Base-by-base conservation (phyloP, 441 rosid species). In the Hura crepitans region DNA sequence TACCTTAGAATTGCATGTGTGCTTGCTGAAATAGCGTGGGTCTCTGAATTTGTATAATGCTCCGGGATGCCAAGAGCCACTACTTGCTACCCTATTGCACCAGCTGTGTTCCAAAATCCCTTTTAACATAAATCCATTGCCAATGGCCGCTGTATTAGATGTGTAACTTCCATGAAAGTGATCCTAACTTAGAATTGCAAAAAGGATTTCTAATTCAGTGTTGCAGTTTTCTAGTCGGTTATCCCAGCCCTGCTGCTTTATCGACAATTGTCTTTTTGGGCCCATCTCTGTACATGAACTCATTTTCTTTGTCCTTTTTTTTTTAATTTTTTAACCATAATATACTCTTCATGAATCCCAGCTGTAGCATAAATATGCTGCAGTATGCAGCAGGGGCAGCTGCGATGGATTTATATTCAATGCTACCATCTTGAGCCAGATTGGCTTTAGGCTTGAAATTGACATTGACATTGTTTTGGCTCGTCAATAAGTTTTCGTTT, bases 101-200 rank as follows among this genome's bases (percentile, higher is more conserved):
- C 39, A 35, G 6, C 6, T 35, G 39, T 35, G 39, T 35, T 3
- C 4, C 39, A n/a, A n/a, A n/a, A n/a, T n/a, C n/a, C n/a, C n/a
- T n/a, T n/a, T n/a, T n/a, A n/a, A n/a, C 39, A 35, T 35, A 35
- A 35, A 35, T 35, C 87, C 85, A 6, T 59, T 71, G 18, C 86
- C 87, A 2, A 84, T 65, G 0, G 74, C 89, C 22, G 82, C 93
- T 88, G 77, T 66, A 82, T 47, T 18, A 3, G 5, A 47, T n/a
- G n/a, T 47, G 5, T 3, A 47, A n/a, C 3, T 12, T 15, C 15
- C 15, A 11, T 47, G 5, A 15, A 15, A 47, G 51, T 47, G n/a
- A 47, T 15, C 17, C 1, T 47, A 47, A 33, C 25, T 60, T 20
- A 6, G 13, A 37, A 37, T 8, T 60, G 17, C 25, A 13, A 35